A percentile compares a stretch with the other conserved stretches of the same genome.
These are phyloP conservation scores for Ophiostoma perfectum DNA, from an alignment of 2,329 filamentous ascomycete genomes.

Conservation along the genomic window DNA sequence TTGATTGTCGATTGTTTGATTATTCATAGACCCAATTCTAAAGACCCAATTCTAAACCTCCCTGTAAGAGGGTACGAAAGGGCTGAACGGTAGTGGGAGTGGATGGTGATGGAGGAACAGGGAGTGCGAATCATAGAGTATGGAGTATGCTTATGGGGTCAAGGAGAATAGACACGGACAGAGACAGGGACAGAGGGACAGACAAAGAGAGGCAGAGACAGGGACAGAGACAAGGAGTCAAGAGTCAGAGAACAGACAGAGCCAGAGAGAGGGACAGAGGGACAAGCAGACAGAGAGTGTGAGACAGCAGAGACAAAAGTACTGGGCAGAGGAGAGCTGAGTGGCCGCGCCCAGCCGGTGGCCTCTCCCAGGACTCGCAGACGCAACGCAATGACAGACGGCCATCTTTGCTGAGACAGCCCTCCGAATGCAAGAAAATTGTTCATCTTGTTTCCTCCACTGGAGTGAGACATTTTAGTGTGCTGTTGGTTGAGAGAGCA, in stretches of 20 bases:
- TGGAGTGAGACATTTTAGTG: conserved; percentile 2
- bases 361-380: background rate
- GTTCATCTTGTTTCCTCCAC: conserved; percentile 13
- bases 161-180: no score
- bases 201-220: no score
- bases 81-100: background rate
- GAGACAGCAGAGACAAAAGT: background rate
- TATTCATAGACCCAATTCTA: no score
- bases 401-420: background rate
- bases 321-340: background rate
- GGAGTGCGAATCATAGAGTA: conserved; percentile 1
- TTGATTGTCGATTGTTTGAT: no score
- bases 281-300: no score
- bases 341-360: background rate
- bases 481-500: background rate
- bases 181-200: no score
- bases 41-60: no score
- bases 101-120: background rate
- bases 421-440: conserved; percentile 4
- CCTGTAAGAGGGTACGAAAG: background rate
- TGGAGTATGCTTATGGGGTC: background rate
- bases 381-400: background rate
- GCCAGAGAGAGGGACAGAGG: no score
- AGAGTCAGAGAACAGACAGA: no score
- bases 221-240: no score